Percentiles rank a stretch among this genome's conserved stretches.
Conservation (phyloP, 2,329 filamentous ascomycete genomes). For the Endoconidiophora polonica region DNA sequence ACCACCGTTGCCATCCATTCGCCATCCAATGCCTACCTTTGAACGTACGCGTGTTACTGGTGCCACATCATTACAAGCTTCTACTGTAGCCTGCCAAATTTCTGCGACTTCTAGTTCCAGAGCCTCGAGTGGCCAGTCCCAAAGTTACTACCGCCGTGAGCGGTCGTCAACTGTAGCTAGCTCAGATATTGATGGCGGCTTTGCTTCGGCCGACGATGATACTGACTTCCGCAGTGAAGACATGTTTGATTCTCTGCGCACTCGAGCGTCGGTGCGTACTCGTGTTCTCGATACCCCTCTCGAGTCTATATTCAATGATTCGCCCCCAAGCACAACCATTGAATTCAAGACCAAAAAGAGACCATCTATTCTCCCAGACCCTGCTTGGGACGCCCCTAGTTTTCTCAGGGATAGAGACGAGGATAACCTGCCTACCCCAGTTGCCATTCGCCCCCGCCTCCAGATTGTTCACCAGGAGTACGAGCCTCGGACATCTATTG, state of each 20-base stretch:
- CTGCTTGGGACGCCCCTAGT: constrained; percentile 12
- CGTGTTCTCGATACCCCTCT: constrained; percentile 53
- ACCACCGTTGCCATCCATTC: not conserved
- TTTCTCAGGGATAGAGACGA: constrained; percentile 39
- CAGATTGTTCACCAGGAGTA: constrained; percentile 6
- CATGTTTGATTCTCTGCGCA: constrained; percentile 60
- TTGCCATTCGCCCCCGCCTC: constrained; percentile 7
- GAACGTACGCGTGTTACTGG: constrained; percentile 9
- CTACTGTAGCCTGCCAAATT: constrained; percentile 21
- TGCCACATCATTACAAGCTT: constrained; percentile 25
- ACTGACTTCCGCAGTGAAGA: constrained; percentile 66
- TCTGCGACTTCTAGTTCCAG: constrained; percentile 18
- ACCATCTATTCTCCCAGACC: constrained; percentile 11
- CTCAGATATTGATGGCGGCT: constrained; percentile 50
- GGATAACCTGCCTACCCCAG: constrained; percentile 36
- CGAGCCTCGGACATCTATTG: constrained; percentile 32
- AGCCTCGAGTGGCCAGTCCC: constrained; percentile 9
- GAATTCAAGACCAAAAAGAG: constrained; percentile 5
- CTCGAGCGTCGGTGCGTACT: constrained; percentile 48
- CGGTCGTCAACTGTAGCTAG: constrained; percentile 45
- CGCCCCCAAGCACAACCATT: constrained; percentile 46
- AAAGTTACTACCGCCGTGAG: constrained; percentile 18
- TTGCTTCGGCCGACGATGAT: constrained; percentile 56
- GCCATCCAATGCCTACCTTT: not conserved
- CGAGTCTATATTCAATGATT: constrained; percentile 70